A percentile compares a stretch with the other conserved stretches of the same genome.
These are phyloP conservation scores for Detonula confervacea DNA, from an alignment of 352 stramenopile species.

Conservation along the genomic window DNA sequence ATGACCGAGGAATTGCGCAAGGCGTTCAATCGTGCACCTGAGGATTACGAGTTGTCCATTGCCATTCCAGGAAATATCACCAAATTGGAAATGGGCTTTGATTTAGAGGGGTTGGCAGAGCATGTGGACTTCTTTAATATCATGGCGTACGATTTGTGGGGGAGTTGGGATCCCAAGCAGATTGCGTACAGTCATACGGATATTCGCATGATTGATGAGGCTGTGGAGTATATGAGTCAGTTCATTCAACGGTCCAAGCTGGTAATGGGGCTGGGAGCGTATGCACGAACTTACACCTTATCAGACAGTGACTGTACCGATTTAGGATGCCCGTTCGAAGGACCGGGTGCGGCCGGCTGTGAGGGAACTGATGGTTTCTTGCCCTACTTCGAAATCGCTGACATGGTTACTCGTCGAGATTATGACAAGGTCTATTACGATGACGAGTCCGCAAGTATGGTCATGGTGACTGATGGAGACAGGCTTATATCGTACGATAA, in stretches of 20 bases:
- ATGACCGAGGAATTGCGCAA: slow-evolving; percentile 57
- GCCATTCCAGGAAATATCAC: slow-evolving; percentile 58
- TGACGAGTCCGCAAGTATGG: slow-evolving; percentile 55
- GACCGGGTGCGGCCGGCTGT: slow-evolving; percentile 48
- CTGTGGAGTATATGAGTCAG: slow-evolving; percentile 64
- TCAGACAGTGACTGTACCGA: slow-evolving; percentile 55
- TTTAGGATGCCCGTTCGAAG: slow-evolving; percentile 55
- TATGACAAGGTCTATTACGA: slow-evolving; percentile 55
- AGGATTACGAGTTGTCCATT: slow-evolving; percentile 54
- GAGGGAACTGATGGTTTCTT: slow-evolving; percentile 63
- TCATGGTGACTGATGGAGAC: slow-evolving; percentile 64
- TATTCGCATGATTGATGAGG: slow-evolving; percentile 67
- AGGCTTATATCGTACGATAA: slow-evolving; percentile 69
- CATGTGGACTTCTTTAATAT: slow-evolving; percentile 68
- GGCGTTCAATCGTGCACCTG: slow-evolving; percentile 55
- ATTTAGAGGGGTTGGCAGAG: slow-evolving; percentile 53
- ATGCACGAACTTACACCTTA: slow-evolving; percentile 62
- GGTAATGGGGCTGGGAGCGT: slow-evolving; percentile 57
- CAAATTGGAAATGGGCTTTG: slow-evolving; percentile 62
- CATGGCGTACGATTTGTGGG: slow-evolving; percentile 71
- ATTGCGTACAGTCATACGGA: slow-evolving; percentile 56
- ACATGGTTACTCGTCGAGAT: slow-evolving; percentile 42
- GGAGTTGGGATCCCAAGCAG: slow-evolving; percentile 54
- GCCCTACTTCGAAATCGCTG: slow-evolving; percentile 66
- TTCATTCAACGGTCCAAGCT: slow-evolving; percentile 63